These are phyloP conservation scores for Oidium heveae DNA, from an alignment of 2,329 filamentous ascomycete species.

Conservation along the genomic window DNA sequence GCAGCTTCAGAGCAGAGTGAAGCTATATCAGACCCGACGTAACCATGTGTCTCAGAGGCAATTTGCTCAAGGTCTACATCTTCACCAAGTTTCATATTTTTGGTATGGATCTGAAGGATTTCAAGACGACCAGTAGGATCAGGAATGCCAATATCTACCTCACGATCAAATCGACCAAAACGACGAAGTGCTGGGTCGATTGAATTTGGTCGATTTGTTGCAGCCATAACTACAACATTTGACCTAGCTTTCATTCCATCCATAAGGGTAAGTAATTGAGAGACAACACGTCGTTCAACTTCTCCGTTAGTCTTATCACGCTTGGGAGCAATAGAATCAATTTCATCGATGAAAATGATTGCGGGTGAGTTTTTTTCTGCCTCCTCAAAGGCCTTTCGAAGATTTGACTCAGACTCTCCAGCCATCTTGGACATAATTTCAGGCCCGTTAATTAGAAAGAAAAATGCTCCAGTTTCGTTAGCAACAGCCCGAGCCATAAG, in stretches of 20 bases:
- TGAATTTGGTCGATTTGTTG: constrained; percentile 70
- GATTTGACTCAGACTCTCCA: constrained; percentile 68
- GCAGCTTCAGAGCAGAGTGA: constrained; percentile 49
- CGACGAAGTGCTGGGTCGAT: constrained; percentile 55
- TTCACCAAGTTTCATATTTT: constrained; percentile 33
- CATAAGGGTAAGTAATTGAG: constrained; percentile 68
- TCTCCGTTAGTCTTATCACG: constrained; percentile 62
- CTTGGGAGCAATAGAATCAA: constrained; percentile 77
- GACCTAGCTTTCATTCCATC: constrained; percentile 54
- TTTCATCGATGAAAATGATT: constrained; percentile 75
- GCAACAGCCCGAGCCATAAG: constrained; percentile 62
- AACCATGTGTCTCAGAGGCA: constrained; percentile 71
- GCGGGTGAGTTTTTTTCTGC: constrained; percentile 69
- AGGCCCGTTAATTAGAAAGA: constrained; percentile 56
- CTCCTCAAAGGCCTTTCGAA: constrained; percentile 67
- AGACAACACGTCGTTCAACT: constrained; percentile 71
- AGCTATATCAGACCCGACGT: constrained; percentile 79
- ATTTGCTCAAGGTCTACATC: constrained; percentile 51
- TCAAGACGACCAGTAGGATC: constrained; percentile 51
- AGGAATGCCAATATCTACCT: constrained; percentile 71
- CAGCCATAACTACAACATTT: constrained; percentile 70
- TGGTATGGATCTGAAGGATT: constrained; percentile 51
- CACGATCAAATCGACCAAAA: constrained; percentile 55
- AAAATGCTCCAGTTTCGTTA: constrained; percentile 48
- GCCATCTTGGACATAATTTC: constrained; percentile 70